A percentile compares a stretch with the other conserved stretches of the same genome.
These are phyloP conservation scores for Aspergillus glaucus DNA, from an alignment of 2,329 filamentous ascomycete genomes.

Conservation along the genomic window DNA sequence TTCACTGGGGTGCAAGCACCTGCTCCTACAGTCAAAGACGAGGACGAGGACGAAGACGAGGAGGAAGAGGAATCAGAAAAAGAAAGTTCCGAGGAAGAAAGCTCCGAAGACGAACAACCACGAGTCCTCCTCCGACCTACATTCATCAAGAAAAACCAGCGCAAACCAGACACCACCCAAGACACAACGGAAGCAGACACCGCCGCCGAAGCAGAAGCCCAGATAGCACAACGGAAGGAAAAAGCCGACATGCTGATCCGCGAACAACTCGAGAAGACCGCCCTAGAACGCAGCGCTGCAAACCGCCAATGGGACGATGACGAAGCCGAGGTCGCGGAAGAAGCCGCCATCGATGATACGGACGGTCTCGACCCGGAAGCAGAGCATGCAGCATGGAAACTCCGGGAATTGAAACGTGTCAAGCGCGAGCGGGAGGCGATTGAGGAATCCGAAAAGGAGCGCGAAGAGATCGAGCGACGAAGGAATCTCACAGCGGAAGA, in stretches of 20 bases:
- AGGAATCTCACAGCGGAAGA: conserved; percentile 82
- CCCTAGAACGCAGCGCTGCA: conserved; percentile 64
- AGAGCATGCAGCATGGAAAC: conserved; percentile 86
- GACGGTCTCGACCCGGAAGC: conserved; percentile 82
- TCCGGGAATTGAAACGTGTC: conserved; percentile 82
- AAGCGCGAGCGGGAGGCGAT: conserved; percentile 81
- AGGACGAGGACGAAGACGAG: not conserved
- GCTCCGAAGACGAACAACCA: conserved; percentile 53
- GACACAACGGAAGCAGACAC: conserved; percentile 16
- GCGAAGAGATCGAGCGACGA: conserved; percentile 81
- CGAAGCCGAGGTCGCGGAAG: conserved; percentile 59
- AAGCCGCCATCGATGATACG: conserved; percentile 77
- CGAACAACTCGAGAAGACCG: conserved; percentile 77
- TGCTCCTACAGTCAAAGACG: not conserved
- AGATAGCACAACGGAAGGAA: conserved; percentile 54
- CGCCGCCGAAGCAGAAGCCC: conserved; percentile 38
- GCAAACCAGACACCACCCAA: conserved; percentile 34
- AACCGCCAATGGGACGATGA: conserved; percentile 80
- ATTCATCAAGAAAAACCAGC: conserved; percentile 59
- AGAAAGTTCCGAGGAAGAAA: conserved; percentile 47
- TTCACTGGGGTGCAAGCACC: conserved; percentile 13
- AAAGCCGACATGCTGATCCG: conserved; percentile 75
- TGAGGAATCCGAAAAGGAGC: conserved; percentile 74
- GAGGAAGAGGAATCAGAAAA: conserved; percentile 33
- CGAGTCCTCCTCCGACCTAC: conserved; percentile 58